Base-by-base conservation (phyloP, 2,329 filamentous ascomycete species). In the Diaporthe citriasiana region DNA sequence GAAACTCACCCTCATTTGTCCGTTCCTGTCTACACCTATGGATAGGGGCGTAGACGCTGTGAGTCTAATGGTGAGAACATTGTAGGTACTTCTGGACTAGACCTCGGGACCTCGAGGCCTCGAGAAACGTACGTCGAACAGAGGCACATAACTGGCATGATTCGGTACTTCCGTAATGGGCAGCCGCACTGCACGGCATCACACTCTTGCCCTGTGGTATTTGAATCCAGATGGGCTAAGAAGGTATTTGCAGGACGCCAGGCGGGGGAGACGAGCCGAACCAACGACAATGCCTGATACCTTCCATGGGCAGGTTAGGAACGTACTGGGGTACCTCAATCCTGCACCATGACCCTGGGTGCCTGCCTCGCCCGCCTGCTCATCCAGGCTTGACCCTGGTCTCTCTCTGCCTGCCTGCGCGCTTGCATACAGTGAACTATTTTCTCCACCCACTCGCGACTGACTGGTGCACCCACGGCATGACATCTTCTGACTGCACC, bases 371-470 rank as follows among this genome's bases (percentile, higher is more conserved):
- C 55, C 55, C 55, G n/a, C 22, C 55, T n/a, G 55, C 55, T n/a
- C 55, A n/a, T 4, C 33, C 55, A 59, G 55, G 55, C 55, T 12
- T 59, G 33, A 40, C 38, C 57, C 57, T 25, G 38, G 35, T 13
- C 33, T 27, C 38, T 45, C 57, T 38, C 30, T 65, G 42, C 42
- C 27, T 50, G 60, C 60, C 60, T 4, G 47, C 47, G 10, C 47
- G 47, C 47, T 51, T 51, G 47, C 47, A 35, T 17, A n/a, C 63
- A 53, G 33, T 33, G 47, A 68, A 68, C 63, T 53, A 68, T 68
- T 68, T 68, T 68, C 63, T 68, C 47, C 63, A 68, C 63, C 63
- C 63, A 53, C 47, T 68, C 63, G 63, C 27, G 22, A 68, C 63
- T 68, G 63, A 53, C 63, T 68, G 63, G 33, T 68, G 63, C 33